Percentiles rank a stretch among this genome's conserved stretches.
These are phyloP conservation scores for Eucalyptus pauciflora DNA, from an alignment of 345 rosid species.

Conservation along the genomic window DNA sequence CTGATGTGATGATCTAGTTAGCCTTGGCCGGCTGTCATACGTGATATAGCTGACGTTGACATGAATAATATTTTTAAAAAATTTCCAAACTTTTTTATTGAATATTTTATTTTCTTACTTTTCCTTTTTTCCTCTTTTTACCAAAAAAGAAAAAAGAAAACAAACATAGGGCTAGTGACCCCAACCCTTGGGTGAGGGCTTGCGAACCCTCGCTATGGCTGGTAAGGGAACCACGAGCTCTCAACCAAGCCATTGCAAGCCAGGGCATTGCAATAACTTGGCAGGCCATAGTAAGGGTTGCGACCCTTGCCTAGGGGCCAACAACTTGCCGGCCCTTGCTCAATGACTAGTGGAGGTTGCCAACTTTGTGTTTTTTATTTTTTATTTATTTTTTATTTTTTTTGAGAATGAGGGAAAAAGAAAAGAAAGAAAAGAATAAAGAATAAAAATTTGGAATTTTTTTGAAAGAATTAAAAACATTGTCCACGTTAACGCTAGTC, in stretches of 20 bases:
- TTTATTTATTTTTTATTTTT: too few species aligned
- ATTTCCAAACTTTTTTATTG: too few species aligned
- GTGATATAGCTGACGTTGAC: fast-evolving
- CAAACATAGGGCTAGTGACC: background rate
- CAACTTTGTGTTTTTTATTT: too few species aligned
- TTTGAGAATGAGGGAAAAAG: background rate
- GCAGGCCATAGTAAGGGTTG: background rate
- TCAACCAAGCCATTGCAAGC: background rate
- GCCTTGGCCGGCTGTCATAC: fast-evolving
- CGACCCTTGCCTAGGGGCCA: background rate
- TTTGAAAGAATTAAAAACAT: too few species aligned
- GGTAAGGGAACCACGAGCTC: background rate
- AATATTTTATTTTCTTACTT: background rate
- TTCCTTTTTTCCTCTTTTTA: too few species aligned
- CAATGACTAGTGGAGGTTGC: background rate
- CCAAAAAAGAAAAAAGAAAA: background rate
- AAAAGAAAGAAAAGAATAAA: too few species aligned
- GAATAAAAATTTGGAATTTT: background rate
- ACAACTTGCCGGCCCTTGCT: background rate
- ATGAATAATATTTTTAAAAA: too few species aligned
- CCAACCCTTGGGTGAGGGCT: background rate
- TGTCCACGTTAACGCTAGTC: background rate
- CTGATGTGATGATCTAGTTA: background rate
- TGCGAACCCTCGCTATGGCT: background rate
- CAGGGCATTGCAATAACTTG: background rate